Evolutionary conservation across 345 rosid genomes (phyloP), one percentile per base, ranked within the genome.

Genomic region (Ceriops decandra): DNA sequence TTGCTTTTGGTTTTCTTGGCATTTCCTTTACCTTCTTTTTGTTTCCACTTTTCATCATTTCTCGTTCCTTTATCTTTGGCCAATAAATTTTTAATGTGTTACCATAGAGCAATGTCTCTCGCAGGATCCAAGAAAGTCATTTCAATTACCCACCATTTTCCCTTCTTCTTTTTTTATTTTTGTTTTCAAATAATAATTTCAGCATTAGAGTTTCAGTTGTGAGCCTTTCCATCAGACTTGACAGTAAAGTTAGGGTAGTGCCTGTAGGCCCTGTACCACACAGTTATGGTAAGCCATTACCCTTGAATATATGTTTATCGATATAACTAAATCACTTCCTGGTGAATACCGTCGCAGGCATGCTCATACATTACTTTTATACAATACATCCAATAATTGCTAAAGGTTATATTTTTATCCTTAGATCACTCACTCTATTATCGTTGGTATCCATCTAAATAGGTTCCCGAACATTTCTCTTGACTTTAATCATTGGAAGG

Each of bases 111-210:
- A 36, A 42, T 52, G 69, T 66, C 72, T 65, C 77, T 84, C 90
- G 63, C 92, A 80, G 90, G 93, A 87, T 90, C 96, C 91, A 73
- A 87, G 87, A 85, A 85, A 86, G 89, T 65, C 68, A 56, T 74
- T 60, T 66, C 80, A 68, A 72, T 77, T 81, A 77, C 81, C 74
- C 79, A 70, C 75, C 75, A 59, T 64, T 33, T 22, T 56, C 61
- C 59, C 10, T 4, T 8, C 0, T 7, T 6, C 6, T 33, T 33
- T 33, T 33, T 33, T 33, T 1, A 5, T 31, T 31, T 31, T 0
- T 28, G 3, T 28, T 28, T 24, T 24, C 26, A 24, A 24, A n/a
- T 22, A n/a, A 32, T 5, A 32, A 32, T 32, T 20, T 52, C 57
- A 52, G 22, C 57, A 52, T 20, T 52, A 52, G 7, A 52, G 63